Percentiles rank a stretch among this genome's conserved stretches.
Evolutionary conservation across 164 flowering plant genomes (phyloP).

Genomic region (Houttuynia cordata): DNA sequence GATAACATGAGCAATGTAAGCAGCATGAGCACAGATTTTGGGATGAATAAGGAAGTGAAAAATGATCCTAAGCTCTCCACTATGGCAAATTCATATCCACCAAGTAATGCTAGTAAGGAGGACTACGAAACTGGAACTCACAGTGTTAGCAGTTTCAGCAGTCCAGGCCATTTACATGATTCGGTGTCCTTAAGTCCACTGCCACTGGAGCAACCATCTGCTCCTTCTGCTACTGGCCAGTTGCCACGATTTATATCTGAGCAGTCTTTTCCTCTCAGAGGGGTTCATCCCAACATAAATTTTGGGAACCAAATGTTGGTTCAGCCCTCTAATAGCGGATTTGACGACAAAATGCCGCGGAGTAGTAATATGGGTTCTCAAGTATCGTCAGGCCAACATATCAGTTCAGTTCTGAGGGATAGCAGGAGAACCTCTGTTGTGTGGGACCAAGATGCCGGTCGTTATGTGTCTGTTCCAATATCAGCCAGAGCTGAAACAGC

Average conservation of each 20-base stretch:
- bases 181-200: constrained; percentile 69
- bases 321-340: constrained; percentile 23
- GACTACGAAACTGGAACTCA: constrained; percentile 81
- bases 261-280: constrained; percentile 21
- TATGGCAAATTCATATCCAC: constrained; percentile 46
- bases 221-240: constrained; percentile 13
- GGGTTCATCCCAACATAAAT: constrained; percentile 15
- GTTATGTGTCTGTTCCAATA: constrained; percentile 69
- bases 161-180: constrained; percentile 75
- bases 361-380: constrained; percentile 37
- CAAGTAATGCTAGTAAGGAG: constrained; percentile 76
- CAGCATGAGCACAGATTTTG: constrained; percentile 60
- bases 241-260: constrained; percentile 21
- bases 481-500: constrained; percentile 30
- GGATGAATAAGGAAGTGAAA: constrained; percentile 44
- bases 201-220: constrained; percentile 38
- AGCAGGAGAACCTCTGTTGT: constrained; percentile 72
- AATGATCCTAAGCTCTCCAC: constrained; percentile 33
- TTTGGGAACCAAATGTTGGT: constrained; percentile 17
- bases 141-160: constrained; percentile 81
- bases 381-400: constrained; percentile 29
- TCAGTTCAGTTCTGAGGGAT: constrained; percentile 50
- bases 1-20: constrained; percentile 65
- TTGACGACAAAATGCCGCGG: constrained; percentile 41
- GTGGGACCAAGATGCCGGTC: constrained; percentile 97